Base-by-base conservation (phyloP, 2,329 filamentous ascomycete genomes). In the Sarocladium brachiariae region DNA sequence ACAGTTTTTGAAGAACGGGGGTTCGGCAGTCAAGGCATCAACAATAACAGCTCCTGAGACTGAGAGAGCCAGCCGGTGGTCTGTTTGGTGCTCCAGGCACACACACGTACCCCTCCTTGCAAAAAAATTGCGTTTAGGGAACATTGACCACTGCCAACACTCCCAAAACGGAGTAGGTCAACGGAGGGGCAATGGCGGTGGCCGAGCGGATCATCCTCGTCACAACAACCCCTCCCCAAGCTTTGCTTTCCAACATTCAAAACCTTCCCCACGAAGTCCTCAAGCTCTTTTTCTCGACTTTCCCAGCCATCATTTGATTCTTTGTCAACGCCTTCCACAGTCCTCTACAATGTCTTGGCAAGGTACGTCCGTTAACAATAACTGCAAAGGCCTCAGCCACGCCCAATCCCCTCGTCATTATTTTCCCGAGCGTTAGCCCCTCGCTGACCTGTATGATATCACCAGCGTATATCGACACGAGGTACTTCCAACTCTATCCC, bases 381-480 rank as follows among this genome's bases (percentile, higher is more conserved):
- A 14, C 14, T 19, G 8, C 16, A 31, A 10, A 49, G 46, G 14
- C 14, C 18, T 9, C 8, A 21, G 33, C 19, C 13, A 23, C 24
- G n/a, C 19, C n/a, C 25, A 47, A 47, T 31, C 43, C 43, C 25
- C 43, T 47, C 43, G 43, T 30, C 25, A 19, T 16, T 14, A 23
- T n/a, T 33, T 31, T 47, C 43, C 25, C 25, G 27, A 14, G 16
- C 11, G 7, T 47, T 47, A 25, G 33, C 43, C 43, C 24, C 25
- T 47, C 43, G 27, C 43, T 47, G 27, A 47, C 43, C 24, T 3
- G 10, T 8, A 47, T 33, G 27, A 31, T 33, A 30, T 47, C 43
- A 47, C 55, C 59, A 77, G 75, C 72, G 60, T 78, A 77, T 61
- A 63, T 78, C 59, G 74, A 78, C 61, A 63, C 69, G 57, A 76